Evolutionary conservation across 768 basidiomycete genomes (phyloP).

Genomic region (Rhodotorula taiwanensis): DNA sequence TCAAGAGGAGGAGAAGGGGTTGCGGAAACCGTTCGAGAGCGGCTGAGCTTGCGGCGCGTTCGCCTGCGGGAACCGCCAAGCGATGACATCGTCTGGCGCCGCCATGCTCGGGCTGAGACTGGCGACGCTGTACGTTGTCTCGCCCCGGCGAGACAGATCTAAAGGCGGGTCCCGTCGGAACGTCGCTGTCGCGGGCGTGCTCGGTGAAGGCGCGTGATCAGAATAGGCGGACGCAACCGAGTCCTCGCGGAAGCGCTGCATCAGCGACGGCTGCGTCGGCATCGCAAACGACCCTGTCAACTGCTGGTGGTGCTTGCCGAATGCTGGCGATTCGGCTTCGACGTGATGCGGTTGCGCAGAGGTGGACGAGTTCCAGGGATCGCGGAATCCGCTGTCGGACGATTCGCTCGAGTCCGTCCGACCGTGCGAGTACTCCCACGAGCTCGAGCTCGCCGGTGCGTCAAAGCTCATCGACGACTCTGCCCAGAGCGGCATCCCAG

Average conservation of each 20-base stretch:
- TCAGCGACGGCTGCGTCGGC: no score
- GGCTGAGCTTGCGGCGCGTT: not conserved
- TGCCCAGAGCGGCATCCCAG: no score
- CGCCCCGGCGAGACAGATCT: no score
- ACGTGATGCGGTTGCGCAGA: no score
- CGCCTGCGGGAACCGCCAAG: not conserved
- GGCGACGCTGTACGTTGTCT: no score
- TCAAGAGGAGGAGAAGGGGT: constrained; percentile 30
- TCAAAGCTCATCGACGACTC: not conserved
- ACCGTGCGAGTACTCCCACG: not conserved
- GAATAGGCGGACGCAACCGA: constrained; percentile 2
- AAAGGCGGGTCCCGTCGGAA: no score
- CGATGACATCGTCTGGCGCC: no score
- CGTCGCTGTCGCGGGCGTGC: not conserved
- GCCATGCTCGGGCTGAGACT: no score
- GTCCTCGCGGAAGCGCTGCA: not conserved
- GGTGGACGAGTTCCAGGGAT: constrained; percentile 2
- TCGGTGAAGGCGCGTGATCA: not conserved
- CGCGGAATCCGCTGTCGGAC: constrained; percentile 5
- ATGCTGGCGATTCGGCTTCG: no score
- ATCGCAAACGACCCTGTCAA: no score
- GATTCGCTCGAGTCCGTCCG: not conserved
- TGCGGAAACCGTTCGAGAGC: constrained; percentile 15
- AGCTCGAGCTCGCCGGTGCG: not conserved
- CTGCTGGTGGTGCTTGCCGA: no score